Percentiles rank a stretch among this genome's conserved stretches.
phyloP scores from a whole-genome alignment of 2,329 filamentous ascomycete species.

The Cladophialophora yegresii region DNA sequence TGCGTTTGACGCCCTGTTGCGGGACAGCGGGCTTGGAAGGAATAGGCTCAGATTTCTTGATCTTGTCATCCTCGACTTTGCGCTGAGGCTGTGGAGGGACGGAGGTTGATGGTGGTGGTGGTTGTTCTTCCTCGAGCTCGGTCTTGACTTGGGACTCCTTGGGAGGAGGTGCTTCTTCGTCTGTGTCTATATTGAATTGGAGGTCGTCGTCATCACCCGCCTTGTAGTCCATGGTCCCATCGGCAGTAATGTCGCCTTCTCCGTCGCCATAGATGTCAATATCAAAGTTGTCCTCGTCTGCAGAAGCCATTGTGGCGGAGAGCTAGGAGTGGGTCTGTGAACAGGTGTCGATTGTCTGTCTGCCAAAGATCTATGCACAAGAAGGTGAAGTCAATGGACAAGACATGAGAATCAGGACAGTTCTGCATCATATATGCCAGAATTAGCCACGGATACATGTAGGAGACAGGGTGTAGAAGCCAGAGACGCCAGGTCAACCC shows the following conservation, averaged over 20 bases:
- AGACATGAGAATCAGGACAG: constrained; percentile 15
- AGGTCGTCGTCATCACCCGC: constrained; percentile 36
- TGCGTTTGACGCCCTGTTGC: constrained; percentile 63
- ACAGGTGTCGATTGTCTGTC: constrained; percentile 30
- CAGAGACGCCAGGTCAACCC: constrained; percentile 2
- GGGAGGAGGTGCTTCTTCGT: constrained; percentile 13
- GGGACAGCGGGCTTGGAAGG: constrained; percentile 41
- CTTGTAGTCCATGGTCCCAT: constrained; percentile 49
- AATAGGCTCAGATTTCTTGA: constrained; percentile 6
- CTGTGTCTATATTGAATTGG: constrained; percentile 17
- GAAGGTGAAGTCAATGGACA: constrained; percentile 25
- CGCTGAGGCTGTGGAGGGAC: background rate
- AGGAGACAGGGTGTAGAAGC: constrained; percentile 10
- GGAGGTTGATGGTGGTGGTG: constrained; percentile 1
- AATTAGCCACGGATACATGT: constrained; percentile 29
- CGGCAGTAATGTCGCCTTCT: constrained; percentile 43
- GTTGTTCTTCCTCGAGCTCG: constrained; percentile 13
- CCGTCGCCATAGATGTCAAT: constrained; percentile 69
- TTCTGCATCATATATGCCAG: constrained; percentile 27
- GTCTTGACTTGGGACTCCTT: constrained; percentile 8
- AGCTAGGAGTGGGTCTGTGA: constrained; percentile 10
- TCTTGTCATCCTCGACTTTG: constrained; percentile 11
- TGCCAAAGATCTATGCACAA: constrained; percentile 30
- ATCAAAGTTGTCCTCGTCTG: constrained; percentile 68
- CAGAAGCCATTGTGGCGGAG: constrained; percentile 47